Percentiles rank a stretch among this genome's conserved stretches.
phyloP scores from a whole-genome alignment of 306 rosid genomes.

The Psophocarpus tetragonolobus region DNA sequence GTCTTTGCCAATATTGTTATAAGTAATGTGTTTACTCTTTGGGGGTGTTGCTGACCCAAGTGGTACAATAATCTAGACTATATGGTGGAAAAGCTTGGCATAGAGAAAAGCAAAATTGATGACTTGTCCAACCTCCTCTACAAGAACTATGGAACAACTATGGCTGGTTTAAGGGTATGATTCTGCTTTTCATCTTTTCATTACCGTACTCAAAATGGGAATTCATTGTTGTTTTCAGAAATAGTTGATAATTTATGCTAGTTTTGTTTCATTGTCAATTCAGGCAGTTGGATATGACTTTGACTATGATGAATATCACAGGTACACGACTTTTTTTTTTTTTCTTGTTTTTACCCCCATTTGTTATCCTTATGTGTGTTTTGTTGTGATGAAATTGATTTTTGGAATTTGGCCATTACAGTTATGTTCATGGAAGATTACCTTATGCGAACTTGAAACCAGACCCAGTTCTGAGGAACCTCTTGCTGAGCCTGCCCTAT shows the following conservation, averaged over 20 bases:
- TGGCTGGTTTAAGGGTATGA: slow-evolving; percentile 96
- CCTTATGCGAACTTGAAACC: slow-evolving; percentile 88
- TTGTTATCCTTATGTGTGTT: not conserved
- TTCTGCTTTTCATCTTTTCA: not conserved
- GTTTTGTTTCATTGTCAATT: slow-evolving; percentile 29
- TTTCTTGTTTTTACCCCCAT: not conserved
- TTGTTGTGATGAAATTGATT: slow-evolving; percentile 1
- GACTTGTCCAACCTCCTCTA: slow-evolving; percentile 70
- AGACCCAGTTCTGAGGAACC: slow-evolving; percentile 79
- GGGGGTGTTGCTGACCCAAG: not conserved
- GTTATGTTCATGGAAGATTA: slow-evolving; percentile 91
- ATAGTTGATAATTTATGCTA: not conserved
- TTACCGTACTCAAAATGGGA: slow-evolving; percentile 3
- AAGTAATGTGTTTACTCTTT: not conserved
- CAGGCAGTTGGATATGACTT: slow-evolving; percentile 95
- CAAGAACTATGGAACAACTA: slow-evolving; percentile 91
- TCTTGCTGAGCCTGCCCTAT: slow-evolving; percentile 73
- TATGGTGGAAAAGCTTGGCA: slow-evolving; percentile 86
- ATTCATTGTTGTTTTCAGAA: not conserved
- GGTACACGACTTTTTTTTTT: slow-evolving; percentile 37
- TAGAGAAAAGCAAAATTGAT: slow-evolving; percentile 62
- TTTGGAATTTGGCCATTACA: slow-evolving; percentile 20
- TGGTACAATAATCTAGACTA: slow-evolving; percentile 50
- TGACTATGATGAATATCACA: slow-evolving; percentile 90
- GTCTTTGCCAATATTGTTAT: not conserved